Evolutionary conservation across 1,139 yeast genomes (phyloP).

Genomic region (Arxiozyma slooffiae): DNA sequence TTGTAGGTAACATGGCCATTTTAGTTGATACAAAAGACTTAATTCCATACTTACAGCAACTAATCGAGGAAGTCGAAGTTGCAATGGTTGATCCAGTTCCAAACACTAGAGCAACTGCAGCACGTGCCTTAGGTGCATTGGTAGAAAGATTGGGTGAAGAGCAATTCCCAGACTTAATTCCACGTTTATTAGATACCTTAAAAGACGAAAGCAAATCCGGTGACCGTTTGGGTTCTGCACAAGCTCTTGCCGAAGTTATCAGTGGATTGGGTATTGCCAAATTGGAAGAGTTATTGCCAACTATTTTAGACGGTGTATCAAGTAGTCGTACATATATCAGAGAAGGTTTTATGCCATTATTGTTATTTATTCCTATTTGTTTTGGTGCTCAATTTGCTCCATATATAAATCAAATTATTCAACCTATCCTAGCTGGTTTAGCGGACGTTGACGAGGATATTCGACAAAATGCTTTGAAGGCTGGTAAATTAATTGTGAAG

Average conservation of each 20-base stretch:
- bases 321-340: slow-evolving; percentile 62
- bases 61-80: slow-evolving; percentile 73
- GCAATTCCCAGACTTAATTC: slow-evolving; percentile 84
- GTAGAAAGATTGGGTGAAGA: slow-evolving; percentile 96
- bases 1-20: slow-evolving; percentile 97
- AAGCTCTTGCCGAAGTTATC: slow-evolving; percentile 88
- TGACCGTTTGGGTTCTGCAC: slow-evolving; percentile 94
- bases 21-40: slow-evolving; percentile 83
- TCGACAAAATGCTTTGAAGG: slow-evolving; percentile 81
- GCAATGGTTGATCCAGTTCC: slow-evolving; percentile 99
- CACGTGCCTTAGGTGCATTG: slow-evolving; percentile 91
- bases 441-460: slow-evolving; percentile 85
- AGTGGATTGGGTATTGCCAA: slow-evolving; percentile 83
- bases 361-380: slow-evolving; percentile 85
- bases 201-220: slow-evolving; percentile 78
- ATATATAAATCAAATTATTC: slow-evolving; percentile 72
- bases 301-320: slow-evolving; percentile 63
- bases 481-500: slow-evolving; percentile 85
- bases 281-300: slow-evolving; percentile 80
- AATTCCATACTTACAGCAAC: slow-evolving; percentile 65
- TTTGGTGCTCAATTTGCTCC: slow-evolving; percentile 91
- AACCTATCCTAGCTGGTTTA: slow-evolving; percentile 81
- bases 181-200: slow-evolving; percentile 65
- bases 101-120: slow-evolving; percentile 92
- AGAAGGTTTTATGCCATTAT: slow-evolving; percentile 87